Percentiles rank a stretch among this genome's conserved stretches.
These are phyloP conservation scores for Phytophthora idaei DNA, from an alignment of 352 stramenopile species.

Conservation along the genomic window DNA sequence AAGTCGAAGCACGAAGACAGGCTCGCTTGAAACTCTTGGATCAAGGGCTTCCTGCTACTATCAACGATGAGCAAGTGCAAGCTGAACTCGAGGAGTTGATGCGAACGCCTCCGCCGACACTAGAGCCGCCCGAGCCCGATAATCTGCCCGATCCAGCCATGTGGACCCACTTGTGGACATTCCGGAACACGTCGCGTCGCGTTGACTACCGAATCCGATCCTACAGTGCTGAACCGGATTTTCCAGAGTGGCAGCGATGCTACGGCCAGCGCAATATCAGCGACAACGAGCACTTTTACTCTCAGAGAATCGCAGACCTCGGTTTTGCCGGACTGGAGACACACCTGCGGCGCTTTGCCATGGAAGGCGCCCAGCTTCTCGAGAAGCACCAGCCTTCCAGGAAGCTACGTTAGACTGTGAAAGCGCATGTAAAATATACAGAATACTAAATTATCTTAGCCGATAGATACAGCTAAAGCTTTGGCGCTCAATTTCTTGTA, in stretches of 20 bases:
- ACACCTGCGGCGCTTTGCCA: conserved; percentile 35
- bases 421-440: conserved; percentile 14
- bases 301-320: conserved; percentile 31
- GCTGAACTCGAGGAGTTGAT: conserved; percentile 17
- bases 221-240: conserved; percentile 41
- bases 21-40: conserved; percentile 23
- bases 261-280: conserved; percentile 48
- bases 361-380: conserved; percentile 35
- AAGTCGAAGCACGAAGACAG: conserved; percentile 27
- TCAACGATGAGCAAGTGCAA: conserved; percentile 20
- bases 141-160: conserved; percentile 51
- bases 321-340: conserved; percentile 41
- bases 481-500: background rate
- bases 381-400: conserved; percentile 12
- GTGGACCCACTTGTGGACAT: conserved; percentile 70
- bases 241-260: conserved; percentile 57
- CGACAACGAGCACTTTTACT: conserved; percentile 42
- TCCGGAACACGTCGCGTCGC: conserved; percentile 46
- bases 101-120: conserved; percentile 22
- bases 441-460: conserved; percentile 24
- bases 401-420: background rate
- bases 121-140: conserved; percentile 27
- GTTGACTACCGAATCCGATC: conserved; percentile 57
- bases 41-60: conserved; percentile 7
- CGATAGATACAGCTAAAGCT: background rate